Evolutionary conservation across 768 basidiomycete species (phyloP).

Genomic region (Hypholoma fasciculare): DNA sequence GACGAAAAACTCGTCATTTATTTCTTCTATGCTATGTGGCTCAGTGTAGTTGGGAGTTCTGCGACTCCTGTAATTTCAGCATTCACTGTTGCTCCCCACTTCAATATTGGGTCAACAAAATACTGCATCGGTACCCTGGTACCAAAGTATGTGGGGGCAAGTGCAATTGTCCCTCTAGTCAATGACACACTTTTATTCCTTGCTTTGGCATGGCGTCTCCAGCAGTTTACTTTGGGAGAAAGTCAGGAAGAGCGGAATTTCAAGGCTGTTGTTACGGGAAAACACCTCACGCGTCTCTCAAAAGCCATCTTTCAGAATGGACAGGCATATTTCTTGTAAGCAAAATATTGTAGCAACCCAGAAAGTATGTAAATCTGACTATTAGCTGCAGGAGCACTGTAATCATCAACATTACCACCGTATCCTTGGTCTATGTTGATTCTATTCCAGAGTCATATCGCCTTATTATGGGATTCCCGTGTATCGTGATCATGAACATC

Average conservation of each 20-base stretch:
- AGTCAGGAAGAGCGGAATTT: background rate
- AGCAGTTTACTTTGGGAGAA: background rate
- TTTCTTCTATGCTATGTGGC: constrained; percentile 8
- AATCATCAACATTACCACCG: constrained; percentile 2
- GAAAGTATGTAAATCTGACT: background rate
- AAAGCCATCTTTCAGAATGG: constrained; percentile 26
- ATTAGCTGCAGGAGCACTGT: constrained; percentile 8
- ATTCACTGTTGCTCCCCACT: background rate
- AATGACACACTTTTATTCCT: constrained; percentile 30
- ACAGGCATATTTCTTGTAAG: constrained; percentile 31
- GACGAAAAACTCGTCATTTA: constrained; percentile 2
- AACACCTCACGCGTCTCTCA: constrained; percentile 22
- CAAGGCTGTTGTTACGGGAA: constrained; percentile 14
- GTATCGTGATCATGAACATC: constrained; percentile 14
- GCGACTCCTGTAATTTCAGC: background rate
- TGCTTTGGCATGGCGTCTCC: constrained; percentile 28
- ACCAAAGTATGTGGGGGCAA: constrained; percentile 10
- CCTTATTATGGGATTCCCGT: constrained; percentile 5
- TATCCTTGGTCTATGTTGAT: constrained; percentile 4
- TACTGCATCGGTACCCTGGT: constrained; percentile 9
- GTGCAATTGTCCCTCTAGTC: constrained; percentile 16
- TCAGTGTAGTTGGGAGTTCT: background rate
- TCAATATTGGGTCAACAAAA: constrained; percentile 5
- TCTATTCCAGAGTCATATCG: constrained; percentile 11
- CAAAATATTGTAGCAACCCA: background rate